Conservation (phyloP, 2,329 filamentous ascomycete species). For the Aspergillus sp. region DNA sequence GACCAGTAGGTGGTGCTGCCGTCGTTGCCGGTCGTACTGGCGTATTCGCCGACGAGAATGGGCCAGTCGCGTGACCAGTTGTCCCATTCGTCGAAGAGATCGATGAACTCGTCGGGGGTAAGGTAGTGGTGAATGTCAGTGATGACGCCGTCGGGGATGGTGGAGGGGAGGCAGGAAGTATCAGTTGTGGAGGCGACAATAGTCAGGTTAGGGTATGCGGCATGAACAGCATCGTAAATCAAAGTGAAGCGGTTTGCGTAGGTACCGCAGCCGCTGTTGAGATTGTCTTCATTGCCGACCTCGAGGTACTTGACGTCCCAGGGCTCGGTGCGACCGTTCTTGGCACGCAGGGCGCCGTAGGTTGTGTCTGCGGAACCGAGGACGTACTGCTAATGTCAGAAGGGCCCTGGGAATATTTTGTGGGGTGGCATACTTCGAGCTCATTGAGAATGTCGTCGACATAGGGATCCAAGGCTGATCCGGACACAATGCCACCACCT, state of each 20-base stretch:
- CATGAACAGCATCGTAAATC: conserved; percentile 61
- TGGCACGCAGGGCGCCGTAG: conserved; percentile 59
- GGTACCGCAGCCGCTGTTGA: conserved; percentile 52
- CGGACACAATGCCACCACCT: conserved; percentile 50
- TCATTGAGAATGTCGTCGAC: conserved; percentile 64
- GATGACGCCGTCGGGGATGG: conserved; percentile 40
- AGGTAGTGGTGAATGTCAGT: conserved; percentile 57
- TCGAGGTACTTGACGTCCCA: conserved; percentile 63
- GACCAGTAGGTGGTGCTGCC: conserved; percentile 25
- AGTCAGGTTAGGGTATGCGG: conserved; percentile 57
- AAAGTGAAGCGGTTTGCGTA: conserved; percentile 59
- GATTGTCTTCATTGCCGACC: conserved; percentile 68
- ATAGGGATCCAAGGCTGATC: conserved; percentile 55
- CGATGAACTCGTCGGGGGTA: conserved; percentile 53
- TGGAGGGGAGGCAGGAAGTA: conserved; percentile 27
- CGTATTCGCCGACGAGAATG: conserved; percentile 35
- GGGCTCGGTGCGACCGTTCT: conserved; percentile 61
- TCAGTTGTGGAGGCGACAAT: conserved; percentile 53
- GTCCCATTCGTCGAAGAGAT: conserved; percentile 57
- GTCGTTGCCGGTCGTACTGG: conserved; percentile 22
- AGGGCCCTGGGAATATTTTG: background rate
- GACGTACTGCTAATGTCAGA: conserved; percentile 48
- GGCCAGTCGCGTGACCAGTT: conserved; percentile 45
- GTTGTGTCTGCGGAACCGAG: conserved; percentile 55
- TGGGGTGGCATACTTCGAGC: conserved; percentile 48